Conservation (phyloP, 225 moss, liverwort and hornwort genomes). For the Physcomitrellopsis africana region DNA sequence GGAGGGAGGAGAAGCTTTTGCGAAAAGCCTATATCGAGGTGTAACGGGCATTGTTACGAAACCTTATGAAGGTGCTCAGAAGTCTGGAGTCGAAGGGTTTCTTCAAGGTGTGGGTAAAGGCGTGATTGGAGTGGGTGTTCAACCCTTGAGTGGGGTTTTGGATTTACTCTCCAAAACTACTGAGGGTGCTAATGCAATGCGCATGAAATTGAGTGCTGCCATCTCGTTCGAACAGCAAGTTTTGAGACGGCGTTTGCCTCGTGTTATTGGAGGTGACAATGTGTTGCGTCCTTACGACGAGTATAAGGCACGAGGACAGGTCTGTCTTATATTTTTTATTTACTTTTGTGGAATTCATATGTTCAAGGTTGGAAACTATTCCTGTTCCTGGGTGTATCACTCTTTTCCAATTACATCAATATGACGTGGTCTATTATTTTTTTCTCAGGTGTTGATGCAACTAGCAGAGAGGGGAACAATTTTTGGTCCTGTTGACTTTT, state of each 20-base stretch:
- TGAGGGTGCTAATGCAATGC: constrained; percentile 93
- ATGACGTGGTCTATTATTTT: constrained; percentile 22
- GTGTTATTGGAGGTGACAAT: constrained; percentile 97
- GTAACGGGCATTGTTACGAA: constrained; percentile 98
- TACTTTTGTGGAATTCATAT: neutral
- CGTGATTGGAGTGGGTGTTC: constrained; percentile 88
- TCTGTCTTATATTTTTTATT: constrained; percentile 25
- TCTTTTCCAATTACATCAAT: constrained; percentile 1
- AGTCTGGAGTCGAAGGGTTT: constrained; percentile 93
- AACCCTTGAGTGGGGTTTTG: constrained; percentile 92
- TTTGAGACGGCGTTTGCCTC: constrained; percentile 79
- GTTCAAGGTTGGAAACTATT: neutral
- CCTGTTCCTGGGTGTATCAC: constrained; percentile 4
- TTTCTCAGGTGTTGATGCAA: constrained; percentile 89
- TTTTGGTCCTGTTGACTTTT: constrained; percentile 95
- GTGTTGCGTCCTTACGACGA: constrained; percentile 89
- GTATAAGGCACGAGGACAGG: constrained; percentile 98
- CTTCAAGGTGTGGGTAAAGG: constrained; percentile 98
- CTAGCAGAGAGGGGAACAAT: constrained; percentile 92
- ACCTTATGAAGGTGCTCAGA: constrained; percentile 91
- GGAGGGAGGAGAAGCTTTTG: constrained; percentile 96
- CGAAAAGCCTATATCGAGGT: constrained; percentile 94
- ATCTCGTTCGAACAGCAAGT: constrained; percentile 86
- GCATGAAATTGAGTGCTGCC: constrained; percentile 91
- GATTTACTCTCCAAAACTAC: constrained; percentile 97